phyloP scores from a whole-genome alignment of 345 rosid species.

The Zanthoxylum bungeanum region DNA sequence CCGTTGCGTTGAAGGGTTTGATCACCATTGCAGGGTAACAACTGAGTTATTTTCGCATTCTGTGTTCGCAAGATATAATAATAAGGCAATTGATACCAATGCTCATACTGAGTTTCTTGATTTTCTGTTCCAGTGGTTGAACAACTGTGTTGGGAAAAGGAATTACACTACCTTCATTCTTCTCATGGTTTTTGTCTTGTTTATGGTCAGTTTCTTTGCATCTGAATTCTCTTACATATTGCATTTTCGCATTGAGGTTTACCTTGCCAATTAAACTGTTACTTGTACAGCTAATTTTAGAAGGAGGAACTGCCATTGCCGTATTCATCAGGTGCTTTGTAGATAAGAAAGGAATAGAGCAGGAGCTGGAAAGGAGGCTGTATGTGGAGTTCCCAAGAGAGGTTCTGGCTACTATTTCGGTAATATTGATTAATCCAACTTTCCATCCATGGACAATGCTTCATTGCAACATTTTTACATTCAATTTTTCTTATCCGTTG shows the following conservation, averaged over 20 bases:
- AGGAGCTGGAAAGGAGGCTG: slow-evolving; percentile 56
- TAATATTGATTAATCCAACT: slow-evolving; percentile 25
- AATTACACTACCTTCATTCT: slow-evolving; percentile 87
- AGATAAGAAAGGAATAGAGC: slow-evolving; percentile 80
- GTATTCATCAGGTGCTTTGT: slow-evolving; percentile 86
- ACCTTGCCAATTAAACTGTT: neutral
- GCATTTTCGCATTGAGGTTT: neutral
- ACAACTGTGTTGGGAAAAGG: slow-evolving; percentile 91
- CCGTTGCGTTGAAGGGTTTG: slow-evolving; percentile 96
- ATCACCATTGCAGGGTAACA: slow-evolving; percentile 94
- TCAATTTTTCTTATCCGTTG: slow-evolving; percentile 7
- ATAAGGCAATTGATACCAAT: slow-evolving; percentile 9
- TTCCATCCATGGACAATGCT: slow-evolving; percentile 1
- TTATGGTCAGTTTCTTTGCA: slow-evolving; percentile 59
- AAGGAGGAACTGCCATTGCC: slow-evolving; percentile 91
- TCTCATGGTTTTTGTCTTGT: slow-evolving; percentile 71
- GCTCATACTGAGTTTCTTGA: slow-evolving; percentile 8
- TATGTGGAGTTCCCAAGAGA: slow-evolving; percentile 65
- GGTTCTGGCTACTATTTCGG: slow-evolving; percentile 81
- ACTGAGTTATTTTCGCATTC: neutral
- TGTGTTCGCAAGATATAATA: neutral
- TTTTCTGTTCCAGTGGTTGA: slow-evolving; percentile 72
- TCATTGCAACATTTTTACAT: neutral
- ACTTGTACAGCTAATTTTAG: slow-evolving; percentile 64
- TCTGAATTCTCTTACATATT: neutral